Percentiles rank a stretch among this genome's conserved stretches.
Conservation (phyloP, 192 early-diverging fungal species). For the Allomyces arbusculus region DNA sequence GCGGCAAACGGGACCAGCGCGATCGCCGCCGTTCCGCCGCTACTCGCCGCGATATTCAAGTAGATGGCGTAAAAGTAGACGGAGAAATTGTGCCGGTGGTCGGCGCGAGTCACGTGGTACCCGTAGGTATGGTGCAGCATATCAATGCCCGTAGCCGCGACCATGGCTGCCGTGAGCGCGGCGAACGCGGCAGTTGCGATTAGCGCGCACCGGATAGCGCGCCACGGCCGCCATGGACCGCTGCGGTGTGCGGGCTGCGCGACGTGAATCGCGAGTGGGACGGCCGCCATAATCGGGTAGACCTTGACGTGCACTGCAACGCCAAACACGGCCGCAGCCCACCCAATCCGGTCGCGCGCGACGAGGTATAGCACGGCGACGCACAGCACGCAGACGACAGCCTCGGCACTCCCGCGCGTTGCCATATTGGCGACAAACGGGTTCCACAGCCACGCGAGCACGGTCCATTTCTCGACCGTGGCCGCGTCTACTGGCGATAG, state of each 20-base stretch:
- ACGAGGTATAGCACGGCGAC: slow-evolving; percentile 54
- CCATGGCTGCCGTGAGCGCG: slow-evolving; percentile 1
- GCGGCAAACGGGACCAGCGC: slow-evolving; percentile 65
- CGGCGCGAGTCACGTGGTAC: slow-evolving; percentile 86
- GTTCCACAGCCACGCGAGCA: slow-evolving; percentile 57
- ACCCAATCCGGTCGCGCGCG: slow-evolving; percentile 20
- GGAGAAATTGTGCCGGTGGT: slow-evolving; percentile 98
- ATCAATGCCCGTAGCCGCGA: slow-evolving; percentile 48
- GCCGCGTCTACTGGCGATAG: no score
- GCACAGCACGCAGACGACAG: slow-evolving; percentile 56
- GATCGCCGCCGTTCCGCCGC: slow-evolving; percentile 17
- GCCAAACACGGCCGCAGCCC: slow-evolving; percentile 55
- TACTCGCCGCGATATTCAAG: slow-evolving; percentile 26
- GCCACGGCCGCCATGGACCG: neutral
- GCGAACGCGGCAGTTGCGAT: neutral
- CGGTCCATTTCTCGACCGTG: no score
- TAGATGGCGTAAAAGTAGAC: slow-evolving; percentile 93
- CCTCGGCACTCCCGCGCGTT: slow-evolving; percentile 83
- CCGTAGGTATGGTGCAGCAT: slow-evolving; percentile 81
- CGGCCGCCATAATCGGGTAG: slow-evolving; percentile 85
- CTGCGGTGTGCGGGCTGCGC: no score
- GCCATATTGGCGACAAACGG: slow-evolving; percentile 94
- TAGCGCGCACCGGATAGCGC: neutral
- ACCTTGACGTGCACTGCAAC: slow-evolving; percentile 91
- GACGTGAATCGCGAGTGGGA: slow-evolving; percentile 56